phyloP scores from a whole-genome alignment of 345 rosid genomes.

The Linum tenue region DNA sequence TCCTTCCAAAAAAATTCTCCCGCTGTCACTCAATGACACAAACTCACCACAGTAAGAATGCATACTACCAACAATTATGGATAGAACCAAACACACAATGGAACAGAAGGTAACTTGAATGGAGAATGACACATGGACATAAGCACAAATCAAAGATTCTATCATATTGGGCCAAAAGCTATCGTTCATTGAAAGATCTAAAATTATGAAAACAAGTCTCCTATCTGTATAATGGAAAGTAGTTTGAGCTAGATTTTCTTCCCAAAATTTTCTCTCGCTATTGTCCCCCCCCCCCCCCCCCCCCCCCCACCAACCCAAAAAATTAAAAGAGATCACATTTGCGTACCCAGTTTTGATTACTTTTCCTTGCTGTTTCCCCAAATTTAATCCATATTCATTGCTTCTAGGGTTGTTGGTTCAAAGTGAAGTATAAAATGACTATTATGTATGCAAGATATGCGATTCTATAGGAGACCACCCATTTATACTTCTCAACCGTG shows the following conservation, averaged over 20 bases:
- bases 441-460: neutral
- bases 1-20: neutral
- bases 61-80: neutral
- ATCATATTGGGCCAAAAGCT: neutral
- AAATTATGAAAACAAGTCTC: neutral
- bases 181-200: neutral
- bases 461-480: too few relatives aligned
- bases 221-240: neutral
- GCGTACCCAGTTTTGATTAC: too few relatives aligned
- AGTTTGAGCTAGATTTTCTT: neutral
- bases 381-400: too few relatives aligned
- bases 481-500: neutral
- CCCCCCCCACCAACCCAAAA: too few relatives aligned
- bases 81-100: neutral
- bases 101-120: neutral
- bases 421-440: neutral
- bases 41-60: neutral
- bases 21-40: neutral
- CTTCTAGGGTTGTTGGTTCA: neutral
- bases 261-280: neutral
- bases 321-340: too few relatives aligned
- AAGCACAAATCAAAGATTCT: neutral
- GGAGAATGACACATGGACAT: neutral
- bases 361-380: too few relatives aligned
- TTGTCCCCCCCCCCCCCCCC: too few relatives aligned